Evolutionary conservation across 202 grass and related monocot genomes (phyloP), one percentile per base, ranked within the genome.

Genomic region (Cymbopogon flexuosus): DNA sequence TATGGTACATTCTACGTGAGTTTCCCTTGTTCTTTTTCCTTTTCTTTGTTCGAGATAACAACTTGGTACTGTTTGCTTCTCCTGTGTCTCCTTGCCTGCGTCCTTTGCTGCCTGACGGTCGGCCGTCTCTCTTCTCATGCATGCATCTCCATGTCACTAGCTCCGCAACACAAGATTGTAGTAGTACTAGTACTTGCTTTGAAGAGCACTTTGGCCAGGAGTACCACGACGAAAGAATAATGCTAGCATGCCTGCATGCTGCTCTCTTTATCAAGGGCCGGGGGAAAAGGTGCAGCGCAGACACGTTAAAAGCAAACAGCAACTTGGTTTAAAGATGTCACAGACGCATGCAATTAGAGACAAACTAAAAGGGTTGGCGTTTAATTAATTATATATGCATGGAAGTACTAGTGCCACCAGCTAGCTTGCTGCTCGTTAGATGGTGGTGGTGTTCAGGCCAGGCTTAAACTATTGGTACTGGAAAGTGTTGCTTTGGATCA

Each of bases 261-360:
- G 33, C 35, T 64, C 47, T 79, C 75, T 85, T 85, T 85, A 66
- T 58, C 76, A 73, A 73, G 68, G 37, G 31, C 31, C 31, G 31
- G 59, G 36, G 24, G 14, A 64, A 74, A 59, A 54, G 68, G 60
- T 66, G 57, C 60, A 80, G 60, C 58, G 57, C 60, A 80, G 60
- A 57, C 83, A 74, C 65, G 83, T 21, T 73, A 74, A 85, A 85
- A 80, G 76, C 83, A 84, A 84, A 77, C 63, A 68, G 62, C 64
- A 60, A 39, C 52, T 68, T 62, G 29, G 73, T 61, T 34, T 54
- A 83, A 83, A 79, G 36, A 72, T 57, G 71, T 64, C 24, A 65
- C 83, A 31, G 60, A 12, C 47, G 36, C 43, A 72, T 64, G 58
- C 76, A 73, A 56, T 79, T 65, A 79, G 67, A 65, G 75, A 71